Evolutionary conservation across 2,329 filamentous ascomycete species (phyloP).

Genomic region (Fusarium nanum): DNA sequence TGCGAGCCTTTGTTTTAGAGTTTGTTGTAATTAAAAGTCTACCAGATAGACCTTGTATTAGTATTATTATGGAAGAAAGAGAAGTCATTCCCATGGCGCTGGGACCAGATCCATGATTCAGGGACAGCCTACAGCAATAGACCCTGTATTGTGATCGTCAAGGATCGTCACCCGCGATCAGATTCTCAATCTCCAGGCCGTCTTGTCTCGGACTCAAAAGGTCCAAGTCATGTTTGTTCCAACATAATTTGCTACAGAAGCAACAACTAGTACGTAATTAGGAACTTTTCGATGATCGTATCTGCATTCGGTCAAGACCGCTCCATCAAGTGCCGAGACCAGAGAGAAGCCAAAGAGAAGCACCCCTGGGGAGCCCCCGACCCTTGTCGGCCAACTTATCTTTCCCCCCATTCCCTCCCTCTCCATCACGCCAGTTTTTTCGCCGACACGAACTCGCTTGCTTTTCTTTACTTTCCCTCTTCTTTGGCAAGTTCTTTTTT

Average conservation of each 20-base stretch:
- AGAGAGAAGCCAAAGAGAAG: neutral
- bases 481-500: conserved; percentile 1
- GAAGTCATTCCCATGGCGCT: neutral
- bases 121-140: neutral
- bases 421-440: conserved; percentile 25
- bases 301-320: conserved; percentile 17
- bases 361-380: neutral
- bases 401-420: conserved; percentile 6
- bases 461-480: conserved; percentile 1
- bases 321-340: neutral
- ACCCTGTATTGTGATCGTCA: conserved; percentile 22
- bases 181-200: conserved; percentile 5
- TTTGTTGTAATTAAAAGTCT: neutral
- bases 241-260: neutral
- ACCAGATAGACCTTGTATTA: neutral
- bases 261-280: conserved; percentile 17
- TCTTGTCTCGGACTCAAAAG: neutral
- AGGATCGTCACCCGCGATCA: neutral
- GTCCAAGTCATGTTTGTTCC: neutral
- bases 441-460: conserved; percentile 28
- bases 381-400: conserved; percentile 39
- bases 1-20: conserved; percentile 4
- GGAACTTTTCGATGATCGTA: neutral
- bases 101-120: conserved; percentile 5
- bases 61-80: no score